A percentile compares a stretch with the other conserved stretches of the same genome.
Conservation (phyloP, 345 rosid species). For the Syzygium grande region DNA sequence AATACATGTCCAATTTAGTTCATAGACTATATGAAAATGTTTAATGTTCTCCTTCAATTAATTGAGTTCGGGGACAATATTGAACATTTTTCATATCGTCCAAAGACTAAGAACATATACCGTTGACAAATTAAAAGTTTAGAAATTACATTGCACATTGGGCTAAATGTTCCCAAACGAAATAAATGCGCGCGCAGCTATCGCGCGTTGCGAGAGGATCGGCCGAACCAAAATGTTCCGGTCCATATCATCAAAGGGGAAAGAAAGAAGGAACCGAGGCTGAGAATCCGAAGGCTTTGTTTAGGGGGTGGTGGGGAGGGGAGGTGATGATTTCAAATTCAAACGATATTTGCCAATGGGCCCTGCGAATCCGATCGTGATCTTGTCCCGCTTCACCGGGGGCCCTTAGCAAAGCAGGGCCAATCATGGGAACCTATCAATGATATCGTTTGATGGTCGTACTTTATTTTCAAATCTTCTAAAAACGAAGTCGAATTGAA, state of each 20-base stretch:
- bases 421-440: not conserved
- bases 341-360: not conserved
- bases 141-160: too few species aligned
- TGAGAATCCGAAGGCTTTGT: not conserved
- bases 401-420: not conserved
- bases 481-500: not conserved
- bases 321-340: not conserved
- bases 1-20: too few species aligned
- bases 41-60: too few species aligned
- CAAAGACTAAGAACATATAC: too few species aligned
- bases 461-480: not conserved
- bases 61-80: too few species aligned
- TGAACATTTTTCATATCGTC: too few species aligned
- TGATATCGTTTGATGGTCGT: not conserved
- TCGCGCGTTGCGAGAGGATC: accelerated
- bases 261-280: not conserved
- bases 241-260: too few species aligned
- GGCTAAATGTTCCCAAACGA: not conserved
- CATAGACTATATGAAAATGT: too few species aligned
- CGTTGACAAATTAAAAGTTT: too few species aligned
- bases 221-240: not conserved
- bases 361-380: not conserved
- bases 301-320: not conserved
- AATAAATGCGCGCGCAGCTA: not conserved
- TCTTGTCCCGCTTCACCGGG: not conserved